phyloP scores from a whole-genome alignment of 108 stramenopile species.

The Stephanodiscus triporus region DNA sequence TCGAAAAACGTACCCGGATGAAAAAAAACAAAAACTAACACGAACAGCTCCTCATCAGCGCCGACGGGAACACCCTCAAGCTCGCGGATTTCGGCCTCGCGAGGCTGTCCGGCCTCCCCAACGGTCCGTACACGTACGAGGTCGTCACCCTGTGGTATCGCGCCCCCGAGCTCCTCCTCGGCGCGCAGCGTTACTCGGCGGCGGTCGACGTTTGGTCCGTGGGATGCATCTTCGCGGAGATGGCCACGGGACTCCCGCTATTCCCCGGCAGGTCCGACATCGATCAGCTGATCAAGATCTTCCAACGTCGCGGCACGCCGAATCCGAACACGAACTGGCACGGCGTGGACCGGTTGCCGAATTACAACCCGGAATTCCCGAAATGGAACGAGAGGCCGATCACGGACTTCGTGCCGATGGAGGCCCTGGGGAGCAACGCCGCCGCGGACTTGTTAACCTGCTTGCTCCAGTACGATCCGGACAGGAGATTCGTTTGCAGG shows the following conservation, averaged over 20 bases:
- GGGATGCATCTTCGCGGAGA: constrained; percentile 98
- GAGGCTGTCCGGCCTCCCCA: constrained; percentile 83
- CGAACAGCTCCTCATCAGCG: constrained; percentile 73
- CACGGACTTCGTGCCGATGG: constrained; percentile 80
- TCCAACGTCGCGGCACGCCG: constrained; percentile 92
- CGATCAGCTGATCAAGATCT: constrained; percentile 91
- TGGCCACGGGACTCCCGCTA: constrained; percentile 89
- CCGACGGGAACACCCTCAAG: constrained; percentile 85
- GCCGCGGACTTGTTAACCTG: constrained; percentile 79
- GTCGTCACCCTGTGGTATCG: constrained; percentile 99
- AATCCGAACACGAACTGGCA: constrained; percentile 84
- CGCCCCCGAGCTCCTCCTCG: constrained; percentile 95
- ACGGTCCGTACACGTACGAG: constrained; percentile 86
- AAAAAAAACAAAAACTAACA: neutral
- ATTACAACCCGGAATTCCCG: constrained; percentile 92
- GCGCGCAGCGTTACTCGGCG: constrained; percentile 85
- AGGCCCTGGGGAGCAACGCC: constrained; percentile 64
- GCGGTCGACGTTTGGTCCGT: constrained; percentile 96
- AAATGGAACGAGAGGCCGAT: constrained; percentile 84
- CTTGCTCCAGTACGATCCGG: constrained; percentile 87
- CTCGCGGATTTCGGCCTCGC: constrained; percentile 98
- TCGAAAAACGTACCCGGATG: neutral
- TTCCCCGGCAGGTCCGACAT: constrained; percentile 87
- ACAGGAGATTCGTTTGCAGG: constrained; percentile 83
- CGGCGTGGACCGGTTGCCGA: constrained; percentile 83